Conservation (phyloP, 768 basidiomycete genomes). For the Psilocybe cubensis region DNA sequence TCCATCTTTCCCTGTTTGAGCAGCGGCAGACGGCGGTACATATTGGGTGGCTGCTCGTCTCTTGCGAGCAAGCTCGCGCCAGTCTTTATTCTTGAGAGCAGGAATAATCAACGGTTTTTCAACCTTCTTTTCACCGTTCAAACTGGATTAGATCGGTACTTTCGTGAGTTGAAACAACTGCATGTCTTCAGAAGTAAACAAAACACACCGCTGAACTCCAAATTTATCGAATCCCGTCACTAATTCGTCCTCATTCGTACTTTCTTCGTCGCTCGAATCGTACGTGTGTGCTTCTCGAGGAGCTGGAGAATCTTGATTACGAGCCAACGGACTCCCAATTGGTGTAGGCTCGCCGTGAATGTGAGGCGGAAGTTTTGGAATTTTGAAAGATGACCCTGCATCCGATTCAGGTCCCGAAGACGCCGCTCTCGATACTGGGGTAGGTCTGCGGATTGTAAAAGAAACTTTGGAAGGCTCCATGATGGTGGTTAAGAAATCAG, state of each 20-base stretch:
- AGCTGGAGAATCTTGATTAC: conserved; percentile 46
- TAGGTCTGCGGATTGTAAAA: conserved; percentile 84
- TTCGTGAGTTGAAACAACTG: conserved; percentile 78
- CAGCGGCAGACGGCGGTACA: conserved; percentile 65
- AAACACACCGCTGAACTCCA: conserved; percentile 86
- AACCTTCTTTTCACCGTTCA: conserved; percentile 48
- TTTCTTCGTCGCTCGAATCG: conserved; percentile 66
- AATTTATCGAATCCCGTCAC: conserved; percentile 74
- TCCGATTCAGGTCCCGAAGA: conserved; percentile 72
- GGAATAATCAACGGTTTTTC: conserved; percentile 83
- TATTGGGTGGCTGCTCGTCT: conserved; percentile 58
- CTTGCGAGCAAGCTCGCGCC: conserved; percentile 79
- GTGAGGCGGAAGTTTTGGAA: conserved; percentile 65
- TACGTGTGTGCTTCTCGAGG: conserved; percentile 28
- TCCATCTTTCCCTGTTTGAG: conserved; percentile 64
- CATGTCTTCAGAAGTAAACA: conserved; percentile 16
- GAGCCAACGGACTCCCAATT: conserved; percentile 57
- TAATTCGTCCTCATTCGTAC: conserved; percentile 62
- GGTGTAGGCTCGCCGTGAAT: conserved; percentile 38
- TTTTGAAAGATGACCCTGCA: conserved; percentile 51
- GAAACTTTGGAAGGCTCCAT: conserved; percentile 56
- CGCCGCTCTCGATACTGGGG: conserved; percentile 61
- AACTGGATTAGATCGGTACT: conserved; percentile 44
- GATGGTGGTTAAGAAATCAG: not conserved
- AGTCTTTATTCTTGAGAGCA: conserved; percentile 85